phyloP scores from a whole-genome alignment of 2,329 filamentous ascomycete genomes.

The Chaetomiaceae sp. region DNA sequence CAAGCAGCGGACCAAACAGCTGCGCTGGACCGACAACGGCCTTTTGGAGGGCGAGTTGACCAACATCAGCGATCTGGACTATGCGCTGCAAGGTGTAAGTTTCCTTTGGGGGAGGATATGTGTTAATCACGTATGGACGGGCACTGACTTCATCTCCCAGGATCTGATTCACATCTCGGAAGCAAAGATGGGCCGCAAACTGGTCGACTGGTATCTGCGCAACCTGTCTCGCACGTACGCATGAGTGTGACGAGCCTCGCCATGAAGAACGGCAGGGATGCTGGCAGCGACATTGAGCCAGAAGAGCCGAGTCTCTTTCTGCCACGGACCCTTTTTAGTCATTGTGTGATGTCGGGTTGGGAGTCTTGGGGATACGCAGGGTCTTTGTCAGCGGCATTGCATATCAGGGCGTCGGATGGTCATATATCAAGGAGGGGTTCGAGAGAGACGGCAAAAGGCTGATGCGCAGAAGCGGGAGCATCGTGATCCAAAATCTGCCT shows the following conservation, averaged over 20 bases:
- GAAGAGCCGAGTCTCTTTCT: neutral
- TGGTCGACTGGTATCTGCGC: constrained; percentile 98
- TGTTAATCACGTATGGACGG: neutral
- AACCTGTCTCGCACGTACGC: constrained; percentile 96
- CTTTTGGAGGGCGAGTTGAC: constrained; percentile 88
- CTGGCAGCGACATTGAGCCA: neutral
- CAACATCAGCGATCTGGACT: constrained; percentile 93
- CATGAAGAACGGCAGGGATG: neutral
- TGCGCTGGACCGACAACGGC: constrained; percentile 87
- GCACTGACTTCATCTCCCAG: constrained; percentile 40
- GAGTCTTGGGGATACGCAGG: constrained; percentile 13
- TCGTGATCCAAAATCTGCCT: neutral
- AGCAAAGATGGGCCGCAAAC: constrained; percentile 93
- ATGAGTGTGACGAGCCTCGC: constrained; percentile 26
- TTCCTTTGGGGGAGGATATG: constrained; percentile 14
- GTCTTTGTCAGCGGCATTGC: constrained; percentile 23
- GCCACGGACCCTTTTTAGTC: constrained; percentile 12
- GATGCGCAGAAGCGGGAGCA: neutral
- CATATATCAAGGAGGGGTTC: constrained; percentile 7
- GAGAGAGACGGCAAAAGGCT: constrained; percentile 1
- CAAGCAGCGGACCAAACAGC: constrained; percentile 97
- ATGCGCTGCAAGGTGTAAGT: constrained; percentile 88
- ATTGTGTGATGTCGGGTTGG: constrained; percentile 21
- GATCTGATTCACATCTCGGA: constrained; percentile 98
- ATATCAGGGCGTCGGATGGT: constrained; percentile 24